Conservation (phyloP, 2,329 filamentous ascomycete genomes). For the Volutella citrinella region DNA sequence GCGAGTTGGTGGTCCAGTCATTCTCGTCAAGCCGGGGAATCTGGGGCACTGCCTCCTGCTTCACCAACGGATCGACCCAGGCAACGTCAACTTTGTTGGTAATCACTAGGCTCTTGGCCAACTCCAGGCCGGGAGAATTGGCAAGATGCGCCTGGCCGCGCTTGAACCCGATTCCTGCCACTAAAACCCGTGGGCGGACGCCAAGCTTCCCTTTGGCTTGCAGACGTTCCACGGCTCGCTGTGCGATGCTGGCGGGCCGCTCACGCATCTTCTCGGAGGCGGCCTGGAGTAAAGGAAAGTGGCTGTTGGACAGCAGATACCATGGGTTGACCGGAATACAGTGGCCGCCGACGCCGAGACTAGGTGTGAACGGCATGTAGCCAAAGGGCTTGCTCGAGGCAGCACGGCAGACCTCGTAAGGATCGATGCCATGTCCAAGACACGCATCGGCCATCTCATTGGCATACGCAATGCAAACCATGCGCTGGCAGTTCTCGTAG, state of each 20-base stretch:
- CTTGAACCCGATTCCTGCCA: conserved; percentile 51
- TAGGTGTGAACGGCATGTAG: conserved; percentile 45
- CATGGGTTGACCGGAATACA: conserved; percentile 56
- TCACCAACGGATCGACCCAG: conserved; percentile 43
- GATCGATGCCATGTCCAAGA: conserved; percentile 41
- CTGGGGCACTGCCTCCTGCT: conserved; percentile 38
- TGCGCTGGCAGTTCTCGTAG: conserved; percentile 57
- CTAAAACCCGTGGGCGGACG: conserved; percentile 32
- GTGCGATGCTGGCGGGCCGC: conserved; percentile 39
- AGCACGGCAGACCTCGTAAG: conserved; percentile 47
- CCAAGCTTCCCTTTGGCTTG: conserved; percentile 10
- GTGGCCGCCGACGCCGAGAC: conserved; percentile 52
- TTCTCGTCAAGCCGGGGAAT: conserved; percentile 35
- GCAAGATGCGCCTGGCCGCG: conserved; percentile 44
- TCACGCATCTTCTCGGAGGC: conserved; percentile 43
- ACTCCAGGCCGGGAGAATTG: conserved; percentile 45
- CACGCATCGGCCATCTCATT: conserved; percentile 58
- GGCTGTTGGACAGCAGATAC: conserved; percentile 47
- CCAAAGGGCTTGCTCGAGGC: conserved; percentile 53
- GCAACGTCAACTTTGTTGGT: conserved; percentile 38
- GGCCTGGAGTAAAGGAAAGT: conserved; percentile 43
- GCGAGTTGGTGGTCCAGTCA: conserved; percentile 35
- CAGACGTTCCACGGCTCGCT: conserved; percentile 32
- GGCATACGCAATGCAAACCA: conserved; percentile 52
- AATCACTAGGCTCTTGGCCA: conserved; percentile 35